Evolutionary conservation across 805 yeast species (phyloP), one percentile per base, ranked within the genome.

Genomic region (Candida taoyuanica): DNA sequence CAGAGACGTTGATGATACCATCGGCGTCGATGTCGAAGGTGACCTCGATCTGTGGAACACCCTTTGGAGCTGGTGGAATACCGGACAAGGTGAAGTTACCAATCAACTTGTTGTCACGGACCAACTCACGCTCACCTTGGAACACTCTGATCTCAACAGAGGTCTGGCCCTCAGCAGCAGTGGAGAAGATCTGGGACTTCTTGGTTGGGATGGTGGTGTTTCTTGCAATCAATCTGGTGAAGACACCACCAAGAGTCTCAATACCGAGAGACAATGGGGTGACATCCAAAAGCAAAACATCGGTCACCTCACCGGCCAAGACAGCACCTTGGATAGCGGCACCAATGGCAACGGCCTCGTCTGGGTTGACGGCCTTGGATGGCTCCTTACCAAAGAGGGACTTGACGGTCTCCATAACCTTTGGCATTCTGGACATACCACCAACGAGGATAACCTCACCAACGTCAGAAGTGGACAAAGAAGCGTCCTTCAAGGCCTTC

Each of bases 351-450:
- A 84, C 93, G 24, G 93, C 89, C 65, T 84, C 94, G 61, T 85
- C 94, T 30, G 94, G 94, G 62, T 85, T 85, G 16, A 85, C 88
- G 33, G 78, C 75, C 44, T 81, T 77, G 42, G 81, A 81, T 33
- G 91, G 89, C 52, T 72, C 72, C 58, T 73, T 79, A 33, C 71
- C 68, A 57, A 85, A 85, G 29, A 80, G 53, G 8, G 68, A 65
- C 53, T 71, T 72, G 32, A 85, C 91, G 23, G 78, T 67, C 39
- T 73, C 73, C 43, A 86, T 67, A 50, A 85, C 79, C 62, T 77
- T 78, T 48, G 94, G 94, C 94, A 85, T 85, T 63, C 94, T 68
- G 25, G 94, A 82, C 94, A 85, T 85, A 54, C 94, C 94, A 49
- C 94, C 94, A 33, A 85, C 94, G 37, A 85, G 62, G 43, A 85